A percentile compares a stretch with the other conserved stretches of the same genome.
Evolutionary conservation across 768 basidiomycete genomes (phyloP).

Genomic region (Lentinus brumalis): DNA sequence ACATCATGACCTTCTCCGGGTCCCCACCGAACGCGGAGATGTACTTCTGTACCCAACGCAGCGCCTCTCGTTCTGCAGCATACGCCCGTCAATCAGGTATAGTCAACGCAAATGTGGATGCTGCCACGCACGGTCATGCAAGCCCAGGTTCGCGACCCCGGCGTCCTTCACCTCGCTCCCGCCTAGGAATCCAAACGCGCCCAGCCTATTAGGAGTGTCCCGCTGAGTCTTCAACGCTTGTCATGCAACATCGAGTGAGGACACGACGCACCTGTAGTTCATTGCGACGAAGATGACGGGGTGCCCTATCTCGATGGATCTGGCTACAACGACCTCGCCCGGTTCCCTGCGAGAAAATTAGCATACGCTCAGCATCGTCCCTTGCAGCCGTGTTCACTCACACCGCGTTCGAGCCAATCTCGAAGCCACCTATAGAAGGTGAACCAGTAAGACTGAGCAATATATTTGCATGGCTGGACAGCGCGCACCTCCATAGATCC

Average conservation of each 20-base stretch:
- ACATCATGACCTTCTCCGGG: constrained; percentile 45
- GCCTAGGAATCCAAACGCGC: constrained; percentile 45
- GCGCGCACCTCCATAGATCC: constrained; percentile 50
- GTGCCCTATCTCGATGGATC: constrained; percentile 44
- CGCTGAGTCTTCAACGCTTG: not conserved
- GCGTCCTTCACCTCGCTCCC: constrained; percentile 42
- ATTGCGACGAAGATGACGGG: constrained; percentile 58
- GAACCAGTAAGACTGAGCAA: too few species aligned
- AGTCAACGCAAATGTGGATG: not conserved
- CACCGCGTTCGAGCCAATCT: constrained; percentile 12
- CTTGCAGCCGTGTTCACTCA: not conserved
- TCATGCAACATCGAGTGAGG: not conserved
- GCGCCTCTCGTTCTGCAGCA: constrained; percentile 36
- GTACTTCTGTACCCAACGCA: constrained; percentile 47
- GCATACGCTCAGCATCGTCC: not conserved
- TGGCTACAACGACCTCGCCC: constrained; percentile 20
- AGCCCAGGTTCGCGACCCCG: constrained; percentile 48
- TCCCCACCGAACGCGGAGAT: constrained; percentile 46
- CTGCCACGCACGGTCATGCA: constrained; percentile 45
- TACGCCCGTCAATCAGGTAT: not conserved
- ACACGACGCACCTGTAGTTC: constrained; percentile 47
- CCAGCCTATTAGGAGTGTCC: not conserved
- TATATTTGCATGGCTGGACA: too few species aligned
- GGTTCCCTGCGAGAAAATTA: not conserved
- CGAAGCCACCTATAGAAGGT: not conserved